Base-by-base conservation (phyloP, 1,139 yeast species). In the Candida sp. region DNA sequence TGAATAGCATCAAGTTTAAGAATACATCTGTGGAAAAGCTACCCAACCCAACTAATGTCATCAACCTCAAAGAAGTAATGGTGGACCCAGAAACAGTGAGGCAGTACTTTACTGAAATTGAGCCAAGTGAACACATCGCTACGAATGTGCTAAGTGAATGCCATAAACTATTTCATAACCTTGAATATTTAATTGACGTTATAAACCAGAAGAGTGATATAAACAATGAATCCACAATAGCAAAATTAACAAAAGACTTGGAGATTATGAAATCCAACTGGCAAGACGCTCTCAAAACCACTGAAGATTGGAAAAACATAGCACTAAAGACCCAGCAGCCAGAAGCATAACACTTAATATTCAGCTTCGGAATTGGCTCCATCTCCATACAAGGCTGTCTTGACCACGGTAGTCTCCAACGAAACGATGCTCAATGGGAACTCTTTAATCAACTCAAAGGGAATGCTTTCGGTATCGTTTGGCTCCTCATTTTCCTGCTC, bases 261-360 rank as follows among this genome's bases (percentile, higher is more conserved):
- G 72, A 69, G 28, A 54, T 58, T 7, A 70, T 78, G 48, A 70
- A 69, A 26, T 62, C 66, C 41, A 79, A 77, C 54, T 73, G 82
- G 75, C 68, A 75, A 47, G 73, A 72, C 41, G 80, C 84, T 0
- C 64, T 79, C 54, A 72, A 69, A 45, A 76, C 81, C 1, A 67
- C 77, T 35, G 84, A 80, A 37, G 72, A 74, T 51, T 80, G 84
- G 84, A 75, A 74, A 49, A 65, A 61, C n/a, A 31, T 55, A 31
- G 57, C 54, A 9, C 46, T 47, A 23, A 40, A 37, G 7, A 37
- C 8, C 7, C 28, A 7, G 8, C 30, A 23, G n/a, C 40, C 40
- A 37, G 28, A 7, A 37, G 11, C 40, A 6, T 23, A 35, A 35
- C 22, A 17, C 5, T 38, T 17, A 38, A 26, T 26, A 38, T 26